A percentile compares a stretch with the other conserved stretches of the same genome.
Conservation (phyloP, 116 monocot genomes). For the Papilionanthe hybrid region DNA sequence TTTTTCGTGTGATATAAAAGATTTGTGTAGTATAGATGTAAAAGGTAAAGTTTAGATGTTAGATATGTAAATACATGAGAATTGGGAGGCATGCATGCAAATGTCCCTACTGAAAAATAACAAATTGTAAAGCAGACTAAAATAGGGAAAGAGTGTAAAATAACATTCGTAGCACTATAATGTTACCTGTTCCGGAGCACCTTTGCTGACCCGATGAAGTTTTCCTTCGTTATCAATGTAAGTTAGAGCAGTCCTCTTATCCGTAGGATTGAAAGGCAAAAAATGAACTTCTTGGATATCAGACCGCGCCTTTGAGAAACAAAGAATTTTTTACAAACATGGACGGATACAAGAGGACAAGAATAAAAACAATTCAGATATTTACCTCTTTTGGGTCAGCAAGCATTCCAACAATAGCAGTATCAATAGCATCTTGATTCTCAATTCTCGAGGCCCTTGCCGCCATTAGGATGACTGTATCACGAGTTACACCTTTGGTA, state of each 20-base stretch:
- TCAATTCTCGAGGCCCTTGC: slow-evolving; percentile 91
- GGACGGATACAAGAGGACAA: not conserved
- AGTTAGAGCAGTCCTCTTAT: slow-evolving; percentile 87
- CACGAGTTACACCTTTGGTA: slow-evolving; percentile 65
- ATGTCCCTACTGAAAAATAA: not conserved
- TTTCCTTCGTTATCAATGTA: slow-evolving; percentile 70
- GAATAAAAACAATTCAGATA: not conserved
- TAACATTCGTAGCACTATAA: not conserved
- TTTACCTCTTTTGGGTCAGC: slow-evolving; percentile 97
- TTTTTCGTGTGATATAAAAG: too few species aligned
- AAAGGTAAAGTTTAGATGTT: too few species aligned
- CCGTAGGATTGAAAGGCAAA: slow-evolving; percentile 93
- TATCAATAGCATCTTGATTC: slow-evolving; percentile 99
- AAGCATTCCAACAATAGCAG: slow-evolving; percentile 96
- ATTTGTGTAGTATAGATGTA: too few species aligned
- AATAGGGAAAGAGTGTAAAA: slow-evolving; percentile 7
- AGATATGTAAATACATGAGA: too few species aligned
- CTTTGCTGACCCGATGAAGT: slow-evolving; percentile 91
- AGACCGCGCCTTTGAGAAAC: slow-evolving; percentile 48
- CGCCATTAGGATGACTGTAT: slow-evolving; percentile 90
- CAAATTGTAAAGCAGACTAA: not conserved
- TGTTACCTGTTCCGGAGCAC: slow-evolving; percentile 88
- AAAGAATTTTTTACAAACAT: not conserved
- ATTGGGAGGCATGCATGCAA: too few species aligned
- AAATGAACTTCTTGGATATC: slow-evolving; percentile 87